phyloP scores from a whole-genome alignment of 2,329 filamentous ascomycete genomes.

The Aureobasidium sp. region DNA sequence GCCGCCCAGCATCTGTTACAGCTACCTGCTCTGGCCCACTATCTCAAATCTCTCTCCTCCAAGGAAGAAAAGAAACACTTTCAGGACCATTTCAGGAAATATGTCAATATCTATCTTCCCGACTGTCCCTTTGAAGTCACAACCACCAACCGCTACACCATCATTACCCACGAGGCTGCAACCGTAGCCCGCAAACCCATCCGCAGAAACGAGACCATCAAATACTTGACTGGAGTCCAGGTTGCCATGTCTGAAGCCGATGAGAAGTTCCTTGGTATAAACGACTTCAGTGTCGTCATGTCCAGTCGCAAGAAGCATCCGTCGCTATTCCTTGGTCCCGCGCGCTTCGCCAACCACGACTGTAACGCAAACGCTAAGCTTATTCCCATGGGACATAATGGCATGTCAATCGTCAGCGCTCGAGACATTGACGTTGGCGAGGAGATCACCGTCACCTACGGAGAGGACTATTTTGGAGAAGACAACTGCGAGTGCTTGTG shows the following conservation, averaged over 20 bases:
- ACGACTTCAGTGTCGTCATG: slow-evolving; percentile 95
- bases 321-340: slow-evolving; percentile 88
- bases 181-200: slow-evolving; percentile 76
- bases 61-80: slow-evolving; percentile 83
- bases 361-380: slow-evolving; percentile 87
- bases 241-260: slow-evolving; percentile 90
- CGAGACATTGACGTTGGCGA: slow-evolving; percentile 79
- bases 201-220: slow-evolving; percentile 75
- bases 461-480: slow-evolving; percentile 91
- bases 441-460: slow-evolving; percentile 94
- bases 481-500: slow-evolving; percentile 95
- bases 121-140: slow-evolving; percentile 94
- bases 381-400: slow-evolving; percentile 73
- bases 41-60: slow-evolving; percentile 59
- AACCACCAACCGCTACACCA: slow-evolving; percentile 90
- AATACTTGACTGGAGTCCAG: slow-evolving; percentile 84
- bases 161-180: slow-evolving; percentile 80
- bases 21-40: slow-evolving; percentile 67
- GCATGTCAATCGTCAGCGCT: slow-evolving; percentile 83
- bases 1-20: slow-evolving; percentile 68
- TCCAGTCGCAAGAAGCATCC: slow-evolving; percentile 86
- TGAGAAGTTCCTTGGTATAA: slow-evolving; percentile 69
- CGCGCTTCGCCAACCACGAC: slow-evolving; percentile 95
- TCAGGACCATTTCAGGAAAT: slow-evolving; percentile 74
- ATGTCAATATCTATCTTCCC: slow-evolving; percentile 85